phyloP scores from a whole-genome alignment of 2,329 filamentous ascomycete genomes.

The Trichoderma endophyticum region DNA sequence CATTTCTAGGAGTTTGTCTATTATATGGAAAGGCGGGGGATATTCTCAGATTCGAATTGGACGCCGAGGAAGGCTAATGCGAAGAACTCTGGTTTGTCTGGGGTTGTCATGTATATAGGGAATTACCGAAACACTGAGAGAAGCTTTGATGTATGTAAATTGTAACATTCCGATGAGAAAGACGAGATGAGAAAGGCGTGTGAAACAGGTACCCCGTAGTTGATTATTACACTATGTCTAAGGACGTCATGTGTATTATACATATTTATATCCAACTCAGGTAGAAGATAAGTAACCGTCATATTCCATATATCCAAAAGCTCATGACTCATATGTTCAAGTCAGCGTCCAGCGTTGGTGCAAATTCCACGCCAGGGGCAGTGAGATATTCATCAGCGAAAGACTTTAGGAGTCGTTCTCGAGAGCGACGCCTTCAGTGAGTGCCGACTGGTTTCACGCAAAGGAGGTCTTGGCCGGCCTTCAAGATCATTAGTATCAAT shows the following conservation, averaged over 20 bases:
- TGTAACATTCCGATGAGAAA: not conserved
- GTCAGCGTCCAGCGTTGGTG: not conserved
- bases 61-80: not conserved
- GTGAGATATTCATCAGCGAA: not conserved
- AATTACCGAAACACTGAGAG: not conserved
- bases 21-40: not conserved
- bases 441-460: too few relatives aligned
- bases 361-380: too few relatives aligned
- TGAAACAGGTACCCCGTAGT: not conserved
- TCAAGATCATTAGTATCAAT: not conserved
- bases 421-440: too few relatives aligned
- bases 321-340: not conserved
- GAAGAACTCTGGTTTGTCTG: not conserved
- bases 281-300: not conserved
- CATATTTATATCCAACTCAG: not conserved
- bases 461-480: slow-evolving; percentile 13
- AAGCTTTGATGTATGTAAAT: not conserved
- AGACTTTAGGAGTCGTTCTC: not conserved
- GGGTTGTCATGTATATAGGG: not conserved
- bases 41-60: not conserved
- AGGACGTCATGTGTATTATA: not conserved
- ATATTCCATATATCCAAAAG: not conserved
- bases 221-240: not conserved
- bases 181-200: not conserved
- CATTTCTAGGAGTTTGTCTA: not conserved